Evolutionary conservation across 2,329 filamentous ascomycete species (phyloP).

Genomic region (Fusarium siculi): DNA sequence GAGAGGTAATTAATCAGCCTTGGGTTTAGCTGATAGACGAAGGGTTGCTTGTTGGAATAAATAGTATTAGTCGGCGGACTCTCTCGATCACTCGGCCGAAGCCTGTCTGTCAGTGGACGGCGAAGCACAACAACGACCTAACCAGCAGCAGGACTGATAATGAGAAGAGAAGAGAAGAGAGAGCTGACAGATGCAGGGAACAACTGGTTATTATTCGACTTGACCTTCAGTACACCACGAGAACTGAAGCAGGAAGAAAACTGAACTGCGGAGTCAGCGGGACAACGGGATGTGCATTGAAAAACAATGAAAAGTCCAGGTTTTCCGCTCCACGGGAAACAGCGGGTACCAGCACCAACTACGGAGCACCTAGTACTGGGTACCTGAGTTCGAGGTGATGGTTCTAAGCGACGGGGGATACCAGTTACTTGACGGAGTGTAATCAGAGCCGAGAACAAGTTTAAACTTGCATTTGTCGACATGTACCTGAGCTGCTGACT

Average conservation of each 20-base stretch:
- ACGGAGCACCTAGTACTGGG: neutral
- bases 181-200: conserved; percentile 7
- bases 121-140: conserved; percentile 8
- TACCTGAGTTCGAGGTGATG: conserved; percentile 8
- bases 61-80: conserved; percentile 6
- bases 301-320: conserved; percentile 40
- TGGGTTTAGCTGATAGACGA: neutral
- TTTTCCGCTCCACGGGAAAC: conserved; percentile 32
- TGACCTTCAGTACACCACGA: conserved; percentile 14
- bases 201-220: conserved; percentile 22
- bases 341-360: conserved; percentile 25
- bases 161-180: conserved; percentile 12
- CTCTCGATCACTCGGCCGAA: conserved; percentile 32
- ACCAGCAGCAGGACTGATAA: conserved; percentile 16
- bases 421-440: conserved; percentile 2
- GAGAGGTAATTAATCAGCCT: neutral
- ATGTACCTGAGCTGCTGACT: conserved; percentile 26
- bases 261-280: conserved; percentile 19
- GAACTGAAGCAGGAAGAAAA: neutral
- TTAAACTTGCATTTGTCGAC: conserved; percentile 17
- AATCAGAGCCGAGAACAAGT: conserved; percentile 5
- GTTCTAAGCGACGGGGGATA: conserved; percentile 8
- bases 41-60: neutral
- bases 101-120: conserved; percentile 22
- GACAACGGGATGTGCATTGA: conserved; percentile 33